Evolutionary conservation across 176 grass and related monocot species (phyloP).

Genomic region (Lolium multiflorum): DNA sequence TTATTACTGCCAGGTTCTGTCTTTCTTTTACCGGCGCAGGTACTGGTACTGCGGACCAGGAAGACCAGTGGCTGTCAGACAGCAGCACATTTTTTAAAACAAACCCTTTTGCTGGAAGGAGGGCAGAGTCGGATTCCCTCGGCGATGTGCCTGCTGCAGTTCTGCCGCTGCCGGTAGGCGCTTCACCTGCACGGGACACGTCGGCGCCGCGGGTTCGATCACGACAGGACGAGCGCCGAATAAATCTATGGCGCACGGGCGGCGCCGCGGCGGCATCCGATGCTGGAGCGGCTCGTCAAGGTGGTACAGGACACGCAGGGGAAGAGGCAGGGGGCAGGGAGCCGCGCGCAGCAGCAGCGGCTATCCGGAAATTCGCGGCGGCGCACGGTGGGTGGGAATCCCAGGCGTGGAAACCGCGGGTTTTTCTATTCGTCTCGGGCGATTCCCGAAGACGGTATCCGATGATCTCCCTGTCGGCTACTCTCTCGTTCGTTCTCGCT

Average conservation of each 20-base stretch:
- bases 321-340: neutral
- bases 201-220: slow-evolving; percentile 27
- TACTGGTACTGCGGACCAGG: neutral
- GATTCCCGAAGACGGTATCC: slow-evolving; percentile 49
- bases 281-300: neutral
- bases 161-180: neutral
- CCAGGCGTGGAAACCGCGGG: slow-evolving; percentile 47
- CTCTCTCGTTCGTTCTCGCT: neutral
- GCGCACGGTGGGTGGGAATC: slow-evolving; percentile 36
- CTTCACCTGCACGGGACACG: slow-evolving; percentile 13
- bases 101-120: neutral
- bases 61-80: slow-evolving; percentile 6
- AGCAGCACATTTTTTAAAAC: neutral
- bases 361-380: slow-evolving; percentile 45
- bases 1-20: neutral
- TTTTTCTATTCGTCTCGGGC: slow-evolving; percentile 22
- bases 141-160: slow-evolving; percentile 16
- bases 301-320: neutral
- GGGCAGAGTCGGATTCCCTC: slow-evolving; percentile 34
- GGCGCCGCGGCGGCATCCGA: slow-evolving; percentile 54
- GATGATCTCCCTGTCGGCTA: slow-evolving; percentile 45
- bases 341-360: neutral
- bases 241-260: slow-evolving; percentile 40
- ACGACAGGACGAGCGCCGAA: slow-evolving; percentile 37
- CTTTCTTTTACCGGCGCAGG: neutral